Evolutionary conservation across 2,329 filamentous ascomycete genomes (phyloP).

Genomic region (Mycosphaerella sp.): DNA sequence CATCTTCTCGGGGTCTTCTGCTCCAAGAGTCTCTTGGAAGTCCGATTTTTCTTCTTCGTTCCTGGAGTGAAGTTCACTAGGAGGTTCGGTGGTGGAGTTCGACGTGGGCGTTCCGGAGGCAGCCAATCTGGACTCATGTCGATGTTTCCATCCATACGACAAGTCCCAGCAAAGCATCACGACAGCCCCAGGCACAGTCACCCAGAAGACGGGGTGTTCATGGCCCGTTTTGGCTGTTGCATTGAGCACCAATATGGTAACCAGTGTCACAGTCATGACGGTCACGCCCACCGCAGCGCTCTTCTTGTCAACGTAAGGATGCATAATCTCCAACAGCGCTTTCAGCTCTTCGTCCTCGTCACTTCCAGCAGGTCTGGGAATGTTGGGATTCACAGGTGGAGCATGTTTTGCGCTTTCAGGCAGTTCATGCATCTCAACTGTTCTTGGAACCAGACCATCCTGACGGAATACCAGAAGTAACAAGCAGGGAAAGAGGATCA

Average conservation of each 20-base stretch:
- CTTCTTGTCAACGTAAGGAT: slow-evolving; percentile 63
- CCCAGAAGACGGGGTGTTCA: slow-evolving; percentile 57
- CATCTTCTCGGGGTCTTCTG: neutral
- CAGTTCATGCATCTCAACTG: slow-evolving; percentile 63
- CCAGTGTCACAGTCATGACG: slow-evolving; percentile 61
- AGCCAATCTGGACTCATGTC: slow-evolving; percentile 57
- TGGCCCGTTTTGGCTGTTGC: slow-evolving; percentile 49
- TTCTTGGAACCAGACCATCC: slow-evolving; percentile 55
- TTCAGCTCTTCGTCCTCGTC: slow-evolving; percentile 47
- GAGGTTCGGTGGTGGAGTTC: slow-evolving; percentile 40
- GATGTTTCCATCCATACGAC: slow-evolving; percentile 55
- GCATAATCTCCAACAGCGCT: slow-evolving; percentile 66
- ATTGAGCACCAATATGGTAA: slow-evolving; percentile 61
- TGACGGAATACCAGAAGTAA: slow-evolving; percentile 63
- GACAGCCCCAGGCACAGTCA: slow-evolving; percentile 62
- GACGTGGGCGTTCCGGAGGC: slow-evolving; percentile 49
- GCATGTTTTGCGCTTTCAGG: slow-evolving; percentile 50
- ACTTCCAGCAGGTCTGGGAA: slow-evolving; percentile 55
- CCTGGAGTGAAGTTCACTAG: slow-evolving; percentile 29
- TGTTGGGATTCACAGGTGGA: slow-evolving; percentile 64
- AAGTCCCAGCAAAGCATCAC: slow-evolving; percentile 66
- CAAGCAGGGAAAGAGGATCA: slow-evolving; percentile 63
- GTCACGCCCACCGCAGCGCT: slow-evolving; percentile 58
- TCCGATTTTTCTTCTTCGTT: neutral
- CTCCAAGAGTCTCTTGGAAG: too few relatives aligned